A percentile compares a stretch with the other conserved stretches of the same genome.
These are phyloP conservation scores for Physcomitrium patens DNA, from an alignment of 225 moss, liverwort and hornwort species.

Conservation along the genomic window DNA sequence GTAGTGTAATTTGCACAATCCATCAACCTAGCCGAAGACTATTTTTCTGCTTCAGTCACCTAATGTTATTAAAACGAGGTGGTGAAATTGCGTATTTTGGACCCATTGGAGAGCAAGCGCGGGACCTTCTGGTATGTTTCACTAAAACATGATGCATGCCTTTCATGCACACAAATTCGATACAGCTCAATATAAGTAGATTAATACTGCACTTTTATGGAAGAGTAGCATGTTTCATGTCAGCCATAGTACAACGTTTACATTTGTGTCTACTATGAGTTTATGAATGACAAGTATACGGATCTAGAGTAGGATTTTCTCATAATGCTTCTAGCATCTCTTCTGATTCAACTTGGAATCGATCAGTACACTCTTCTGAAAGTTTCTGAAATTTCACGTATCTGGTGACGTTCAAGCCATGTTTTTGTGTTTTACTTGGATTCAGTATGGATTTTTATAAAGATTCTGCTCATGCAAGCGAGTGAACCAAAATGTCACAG, in stretches of 20 bases:
- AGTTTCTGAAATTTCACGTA: not conserved
- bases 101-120: slow-evolving; percentile 68
- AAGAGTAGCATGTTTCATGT: not conserved
- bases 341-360: slow-evolving; percentile 4
- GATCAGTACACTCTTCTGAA: not conserved
- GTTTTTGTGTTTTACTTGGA: not conserved
- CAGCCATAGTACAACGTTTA: not conserved
- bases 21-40: slow-evolving; percentile 91
- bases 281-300: not conserved
- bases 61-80: slow-evolving; percentile 80
- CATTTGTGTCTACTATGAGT: not conserved
- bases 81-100: slow-evolving; percentile 90
- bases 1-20: slow-evolving; percentile 88
- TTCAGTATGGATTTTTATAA: not conserved
- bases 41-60: slow-evolving; percentile 73
- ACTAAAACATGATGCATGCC: not conserved
- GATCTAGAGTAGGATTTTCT: not conserved
- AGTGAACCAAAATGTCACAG: slow-evolving; percentile 36
- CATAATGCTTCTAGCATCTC: not conserved
- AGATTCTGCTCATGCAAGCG: slow-evolving; percentile 3
- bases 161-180: not conserved
- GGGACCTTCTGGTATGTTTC: slow-evolving; percentile 63
- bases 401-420: not conserved
- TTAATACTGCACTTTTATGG: not conserved
- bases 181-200: not conserved